A percentile compares a stretch with the other conserved stretches of the same genome.
phyloP scores from a whole-genome alignment of 2,329 filamentous ascomycete species.

The Curvularia eragrostidis region DNA sequence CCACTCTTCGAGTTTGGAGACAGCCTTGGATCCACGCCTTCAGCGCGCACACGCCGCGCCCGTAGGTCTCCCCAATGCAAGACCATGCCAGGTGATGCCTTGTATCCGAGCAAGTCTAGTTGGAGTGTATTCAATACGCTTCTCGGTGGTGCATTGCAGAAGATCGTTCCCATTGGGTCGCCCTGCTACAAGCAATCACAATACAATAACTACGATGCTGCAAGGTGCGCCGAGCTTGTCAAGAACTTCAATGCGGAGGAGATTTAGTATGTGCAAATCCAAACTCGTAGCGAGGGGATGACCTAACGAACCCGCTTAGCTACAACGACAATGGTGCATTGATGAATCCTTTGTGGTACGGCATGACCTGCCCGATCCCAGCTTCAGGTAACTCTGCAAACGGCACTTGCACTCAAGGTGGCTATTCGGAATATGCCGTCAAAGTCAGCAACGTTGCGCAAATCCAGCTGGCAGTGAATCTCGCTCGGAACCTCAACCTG shows the following conservation, averaged over 20 bases:
- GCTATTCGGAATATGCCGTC: constrained; percentile 38
- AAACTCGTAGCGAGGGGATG: neutral
- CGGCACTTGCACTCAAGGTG: constrained; percentile 41
- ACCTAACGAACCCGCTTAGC: constrained; percentile 17
- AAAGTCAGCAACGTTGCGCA: constrained; percentile 41
- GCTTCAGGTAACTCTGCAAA: constrained; percentile 23
- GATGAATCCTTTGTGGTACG: constrained; percentile 41
- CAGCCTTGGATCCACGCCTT: constrained; percentile 18
- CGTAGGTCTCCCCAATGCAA: constrained; percentile 32
- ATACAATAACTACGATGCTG: constrained; percentile 39
- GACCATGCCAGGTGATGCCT: constrained; percentile 37
- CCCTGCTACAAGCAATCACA: constrained; percentile 37
- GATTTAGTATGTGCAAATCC: constrained; percentile 28
- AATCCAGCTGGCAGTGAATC: constrained; percentile 43
- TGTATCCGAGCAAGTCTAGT: constrained; percentile 29
- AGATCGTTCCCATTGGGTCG: constrained; percentile 38
- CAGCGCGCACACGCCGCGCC: constrained; percentile 16
- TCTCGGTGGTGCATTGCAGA: constrained; percentile 34
- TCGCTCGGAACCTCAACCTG: constrained; percentile 41
- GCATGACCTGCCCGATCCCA: constrained; percentile 37
- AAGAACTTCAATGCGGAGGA: constrained; percentile 26
- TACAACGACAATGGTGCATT: constrained; percentile 35
- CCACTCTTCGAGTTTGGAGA: constrained; percentile 49
- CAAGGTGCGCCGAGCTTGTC: constrained; percentile 31
- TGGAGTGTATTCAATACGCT: constrained; percentile 35